phyloP scores from a whole-genome alignment of 345 rosid species.

The Eucalyptus regnans region DNA sequence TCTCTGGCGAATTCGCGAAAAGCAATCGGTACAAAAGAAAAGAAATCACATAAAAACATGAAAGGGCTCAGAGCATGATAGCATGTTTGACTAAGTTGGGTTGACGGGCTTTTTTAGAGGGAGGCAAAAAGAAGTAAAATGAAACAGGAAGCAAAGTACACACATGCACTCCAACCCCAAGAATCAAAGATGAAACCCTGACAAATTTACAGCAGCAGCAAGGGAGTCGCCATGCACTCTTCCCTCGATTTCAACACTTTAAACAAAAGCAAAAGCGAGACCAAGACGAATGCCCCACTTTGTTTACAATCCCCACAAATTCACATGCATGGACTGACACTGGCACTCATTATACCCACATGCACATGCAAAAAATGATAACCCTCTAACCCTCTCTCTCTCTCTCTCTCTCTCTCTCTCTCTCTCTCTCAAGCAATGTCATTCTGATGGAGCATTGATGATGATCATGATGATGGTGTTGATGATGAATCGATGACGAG shows the following conservation, averaged over 20 bases:
- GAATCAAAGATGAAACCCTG: slow-evolving; percentile 7
- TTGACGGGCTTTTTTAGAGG: neutral
- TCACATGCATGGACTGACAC: slow-evolving; percentile 52
- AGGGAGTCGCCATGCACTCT: slow-evolving; percentile 19
- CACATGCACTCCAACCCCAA: slow-evolving; percentile 15
- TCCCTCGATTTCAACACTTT: slow-evolving; percentile 4
- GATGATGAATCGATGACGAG: slow-evolving; percentile 40
- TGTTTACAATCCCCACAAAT: neutral
- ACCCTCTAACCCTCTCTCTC: neutral
- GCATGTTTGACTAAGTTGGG: neutral
- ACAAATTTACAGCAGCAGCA: slow-evolving; percentile 4
- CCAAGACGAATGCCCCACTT: neutral
- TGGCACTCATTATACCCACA: slow-evolving; percentile 37
- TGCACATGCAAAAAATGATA: slow-evolving; percentile 23
- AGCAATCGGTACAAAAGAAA: neutral
- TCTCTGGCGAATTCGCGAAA: neutral
- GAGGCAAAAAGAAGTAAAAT: neutral
- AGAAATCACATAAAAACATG: neutral
- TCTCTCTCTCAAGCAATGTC: neutral
- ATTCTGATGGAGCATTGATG: neutral
- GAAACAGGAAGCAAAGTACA: neutral
- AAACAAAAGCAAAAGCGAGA: neutral
- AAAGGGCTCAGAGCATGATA: neutral
- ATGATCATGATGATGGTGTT: neutral
- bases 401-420: neutral